A percentile compares a stretch with the other conserved stretches of the same genome.
These are phyloP conservation scores for Halophytophthora batemanensis DNA, from an alignment of 352 stramenopile species.

Conservation along the genomic window DNA sequence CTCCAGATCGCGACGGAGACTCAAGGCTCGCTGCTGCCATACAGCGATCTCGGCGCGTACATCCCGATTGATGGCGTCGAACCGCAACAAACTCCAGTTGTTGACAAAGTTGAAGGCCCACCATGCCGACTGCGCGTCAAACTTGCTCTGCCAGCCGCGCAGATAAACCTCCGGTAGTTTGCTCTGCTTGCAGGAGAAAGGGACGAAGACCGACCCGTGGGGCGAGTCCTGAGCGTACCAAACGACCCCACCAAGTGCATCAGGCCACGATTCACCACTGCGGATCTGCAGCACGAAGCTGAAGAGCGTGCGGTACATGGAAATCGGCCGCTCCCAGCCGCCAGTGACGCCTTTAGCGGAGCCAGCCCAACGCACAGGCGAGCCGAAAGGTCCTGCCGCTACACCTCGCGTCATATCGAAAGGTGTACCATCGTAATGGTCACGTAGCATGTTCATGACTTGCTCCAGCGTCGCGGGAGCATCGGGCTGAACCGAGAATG, in stretches of 20 bases:
- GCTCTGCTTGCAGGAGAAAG: constrained; percentile 65
- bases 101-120: constrained; percentile 88
- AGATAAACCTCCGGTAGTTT: constrained; percentile 49
- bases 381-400: constrained; percentile 87
- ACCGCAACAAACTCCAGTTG: constrained; percentile 84
- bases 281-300: constrained; percentile 78
- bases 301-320: constrained; percentile 88
- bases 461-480: constrained; percentile 44
- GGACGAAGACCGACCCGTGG: constrained; percentile 69
- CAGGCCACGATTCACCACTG: constrained; percentile 28
- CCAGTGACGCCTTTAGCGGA: constrained; percentile 52
- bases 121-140: constrained; percentile 62
- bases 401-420: constrained; percentile 87
- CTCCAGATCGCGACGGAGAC: too few species aligned
- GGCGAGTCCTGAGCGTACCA: constrained; percentile 73
- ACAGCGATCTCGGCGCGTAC: constrained; percentile 35
- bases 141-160: constrained; percentile 69
- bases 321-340: constrained; percentile 89
- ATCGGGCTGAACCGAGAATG: constrained; percentile 88
- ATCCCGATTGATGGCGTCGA: constrained; percentile 70
- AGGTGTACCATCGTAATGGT: constrained; percentile 89
- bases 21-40: too few species aligned
- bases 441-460: constrained; percentile 77
- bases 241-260: constrained; percentile 46
- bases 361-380: constrained; percentile 84